Evolutionary conservation across 176 grass and related monocot genomes (phyloP).

Genomic region (Saccharum officinarum): DNA sequence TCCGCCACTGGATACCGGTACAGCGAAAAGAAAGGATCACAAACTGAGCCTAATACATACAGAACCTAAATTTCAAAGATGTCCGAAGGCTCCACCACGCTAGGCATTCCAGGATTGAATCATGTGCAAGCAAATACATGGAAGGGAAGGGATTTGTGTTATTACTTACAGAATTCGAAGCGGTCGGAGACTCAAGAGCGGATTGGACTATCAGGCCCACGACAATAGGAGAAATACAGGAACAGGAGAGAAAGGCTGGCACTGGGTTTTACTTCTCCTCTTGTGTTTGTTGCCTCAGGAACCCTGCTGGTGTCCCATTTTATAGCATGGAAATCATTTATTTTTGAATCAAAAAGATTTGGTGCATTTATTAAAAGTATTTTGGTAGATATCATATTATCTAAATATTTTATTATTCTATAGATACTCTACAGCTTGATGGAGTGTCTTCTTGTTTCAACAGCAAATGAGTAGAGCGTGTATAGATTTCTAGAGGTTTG

Average conservation of each 20-base stretch:
- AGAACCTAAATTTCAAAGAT: too few relatives aligned
- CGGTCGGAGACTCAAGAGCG: not conserved
- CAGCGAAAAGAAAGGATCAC: too few relatives aligned
- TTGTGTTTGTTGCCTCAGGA: not conserved
- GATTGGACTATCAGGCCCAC: not conserved
- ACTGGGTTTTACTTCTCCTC: not conserved
- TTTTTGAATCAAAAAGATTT: not conserved
- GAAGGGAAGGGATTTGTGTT: not conserved
- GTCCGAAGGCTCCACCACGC: too few relatives aligned
- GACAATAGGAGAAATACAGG: not conserved
- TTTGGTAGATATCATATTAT: not conserved
- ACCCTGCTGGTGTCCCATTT: not conserved
- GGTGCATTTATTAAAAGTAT: not conserved
- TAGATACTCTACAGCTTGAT: too few relatives aligned
- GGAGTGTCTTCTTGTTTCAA: too few relatives aligned
- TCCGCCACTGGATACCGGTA: too few relatives aligned
- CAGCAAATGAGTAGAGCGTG: too few relatives aligned
- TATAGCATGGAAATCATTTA: constrained; percentile 6
- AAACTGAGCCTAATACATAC: too few relatives aligned
- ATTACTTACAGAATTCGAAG: not conserved
- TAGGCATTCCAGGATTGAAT: too few relatives aligned
- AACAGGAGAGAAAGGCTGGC: not conserved
- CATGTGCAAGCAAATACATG: not conserved
- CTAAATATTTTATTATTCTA: not conserved
- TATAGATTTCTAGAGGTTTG: too few relatives aligned